Base-by-base conservation (phyloP, 2,329 filamentous ascomycete genomes). In the Stemphylium vesicarium region DNA sequence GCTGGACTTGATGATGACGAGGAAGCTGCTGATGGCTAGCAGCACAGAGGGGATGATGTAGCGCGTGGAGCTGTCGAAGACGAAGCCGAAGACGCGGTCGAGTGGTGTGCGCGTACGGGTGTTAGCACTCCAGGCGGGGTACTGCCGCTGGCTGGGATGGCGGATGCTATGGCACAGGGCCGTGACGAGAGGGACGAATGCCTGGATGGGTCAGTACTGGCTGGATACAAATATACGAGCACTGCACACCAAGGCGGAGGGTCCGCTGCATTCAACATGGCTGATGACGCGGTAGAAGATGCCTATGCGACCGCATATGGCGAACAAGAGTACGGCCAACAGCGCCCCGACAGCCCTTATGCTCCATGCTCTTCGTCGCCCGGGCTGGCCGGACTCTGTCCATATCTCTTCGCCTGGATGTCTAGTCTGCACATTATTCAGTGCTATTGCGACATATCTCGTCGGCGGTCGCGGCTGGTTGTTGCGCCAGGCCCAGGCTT, bases 121-220 rank as follows among this genome's bases (percentile, higher is more conserved):
- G 59, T 67, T 62, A 52, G 65, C 58, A 48, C 57, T 68, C 70
- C 68, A 71, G 58, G 62, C 69, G 57, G 66, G 68, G 58, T 62
- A 63, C 39, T 65, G 64, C 35, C 63, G 67, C 43, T 60, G 59
- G 11, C 60, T 60, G 52, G 65, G 61, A 37, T 68, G 60, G 50
- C 68, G 69, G 42, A 67, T 55, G 53, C 57, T 59, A 63, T 72
- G 69, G 57, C 59, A 71, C 58, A 74, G 61, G 42, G 71, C 71
- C 41, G 70, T 63, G 35, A 71, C 62, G 46, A 74, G 64, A 4
- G 70, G 72, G 13, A 75, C 64, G 47, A 73, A 73, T 2, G 68
- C 37, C 69, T 73, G 45, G 1, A 4, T 16, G 6, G 0, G 52
- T 70, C 36, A 69, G 68, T 44, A 50, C 1, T 8, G 33, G n/a